Conservation (phyloP, 139 green algal species). For the Zygnema cylindricum region DNA sequence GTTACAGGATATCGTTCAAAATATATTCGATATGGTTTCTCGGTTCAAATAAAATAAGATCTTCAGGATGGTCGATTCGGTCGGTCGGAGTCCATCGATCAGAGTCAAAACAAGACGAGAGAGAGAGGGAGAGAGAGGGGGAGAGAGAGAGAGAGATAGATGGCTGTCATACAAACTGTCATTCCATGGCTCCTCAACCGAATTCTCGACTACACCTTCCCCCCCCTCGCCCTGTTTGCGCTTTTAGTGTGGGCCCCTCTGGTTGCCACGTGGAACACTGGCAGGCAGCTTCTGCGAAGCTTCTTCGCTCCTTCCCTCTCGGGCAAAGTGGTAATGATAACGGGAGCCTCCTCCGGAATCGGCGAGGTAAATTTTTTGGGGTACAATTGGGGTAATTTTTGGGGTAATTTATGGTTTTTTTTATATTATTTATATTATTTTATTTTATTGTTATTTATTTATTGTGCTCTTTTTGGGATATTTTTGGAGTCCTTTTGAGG, state of each 20-base stretch:
- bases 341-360: slow-evolving; percentile 51
- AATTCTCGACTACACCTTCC: slow-evolving; percentile 13
- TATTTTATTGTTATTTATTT: background rate
- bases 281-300: background rate
- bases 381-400: background rate
- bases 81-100: too few species aligned
- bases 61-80: too few species aligned
- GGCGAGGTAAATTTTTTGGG: slow-evolving; percentile 28
- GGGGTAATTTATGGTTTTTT: background rate
- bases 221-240: slow-evolving; percentile 28
- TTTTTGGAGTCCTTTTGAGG: too few species aligned
- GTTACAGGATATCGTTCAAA: too few species aligned
- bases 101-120: too few species aligned
- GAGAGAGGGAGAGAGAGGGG: too few species aligned
- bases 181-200: slow-evolving; percentile 13
- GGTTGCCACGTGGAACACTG: slow-evolving; percentile 1
- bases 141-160: too few species aligned
- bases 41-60: too few species aligned
- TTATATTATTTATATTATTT: background rate
- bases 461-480: too few species aligned
- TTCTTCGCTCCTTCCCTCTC: background rate
- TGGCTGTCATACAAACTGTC: background rate
- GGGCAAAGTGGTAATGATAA: slow-evolving; percentile 51
- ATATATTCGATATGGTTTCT: too few species aligned
- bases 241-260: slow-evolving; percentile 26